phyloP scores from a whole-genome alignment of 1,284 basidiomycete species.

The Boletus sp. region DNA sequence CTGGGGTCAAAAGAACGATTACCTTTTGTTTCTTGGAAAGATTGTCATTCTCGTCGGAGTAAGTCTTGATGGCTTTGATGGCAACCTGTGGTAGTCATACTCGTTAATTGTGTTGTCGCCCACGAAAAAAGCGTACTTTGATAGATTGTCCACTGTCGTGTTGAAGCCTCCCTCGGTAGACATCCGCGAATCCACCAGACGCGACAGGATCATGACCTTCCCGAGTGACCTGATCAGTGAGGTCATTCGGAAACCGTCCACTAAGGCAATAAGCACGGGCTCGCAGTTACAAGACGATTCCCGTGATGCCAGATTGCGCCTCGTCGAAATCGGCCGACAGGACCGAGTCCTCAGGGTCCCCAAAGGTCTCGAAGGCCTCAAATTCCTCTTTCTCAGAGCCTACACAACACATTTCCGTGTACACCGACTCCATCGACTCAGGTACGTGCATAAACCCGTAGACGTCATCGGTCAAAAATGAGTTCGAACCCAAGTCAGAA shows the following conservation, averaged over 20 bases:
- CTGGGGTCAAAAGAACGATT: neutral
- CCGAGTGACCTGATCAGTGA: conserved; percentile 9
- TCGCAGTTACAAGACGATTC: neutral
- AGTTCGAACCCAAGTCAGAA: no score
- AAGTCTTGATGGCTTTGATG: neutral
- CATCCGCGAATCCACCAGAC: neutral
- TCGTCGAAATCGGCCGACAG: no score
- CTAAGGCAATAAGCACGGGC: neutral
- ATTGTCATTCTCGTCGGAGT: neutral
- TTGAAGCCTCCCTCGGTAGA: neutral
- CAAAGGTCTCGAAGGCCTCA: no score
- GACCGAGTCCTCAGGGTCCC: no score
- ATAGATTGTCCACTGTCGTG: no score
- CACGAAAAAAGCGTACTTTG: neutral
- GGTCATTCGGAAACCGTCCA: conserved; percentile 5
- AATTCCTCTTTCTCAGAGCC: no score
- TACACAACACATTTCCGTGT: no score
- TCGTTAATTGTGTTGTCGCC: neutral
- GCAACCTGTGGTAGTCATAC: neutral
- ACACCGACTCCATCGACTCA: no score
- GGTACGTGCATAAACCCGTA: no score
- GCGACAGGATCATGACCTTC: conserved; percentile 12
- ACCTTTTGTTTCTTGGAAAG: neutral
- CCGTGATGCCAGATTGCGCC: no score
- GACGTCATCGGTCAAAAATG: no score